Conservation (phyloP, 352 stramenopile species). For the Phytophthora sojae region DNA sequence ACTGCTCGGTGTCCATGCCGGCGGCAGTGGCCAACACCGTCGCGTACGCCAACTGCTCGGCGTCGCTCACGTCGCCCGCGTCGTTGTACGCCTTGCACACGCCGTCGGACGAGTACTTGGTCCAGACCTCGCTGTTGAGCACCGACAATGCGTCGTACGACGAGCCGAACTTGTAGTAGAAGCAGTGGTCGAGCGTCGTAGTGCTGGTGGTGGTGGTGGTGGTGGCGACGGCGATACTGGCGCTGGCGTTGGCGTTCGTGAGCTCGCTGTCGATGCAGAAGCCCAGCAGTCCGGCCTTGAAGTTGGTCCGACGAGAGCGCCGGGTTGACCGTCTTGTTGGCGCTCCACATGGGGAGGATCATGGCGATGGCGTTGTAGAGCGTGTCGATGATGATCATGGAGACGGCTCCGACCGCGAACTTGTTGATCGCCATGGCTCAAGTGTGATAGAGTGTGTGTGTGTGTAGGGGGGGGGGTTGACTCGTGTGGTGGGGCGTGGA, state of each 20-base stretch:
- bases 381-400: slow-evolving; percentile 25
- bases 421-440: slow-evolving; percentile 23
- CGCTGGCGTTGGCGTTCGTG: slow-evolving; percentile 20
- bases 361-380: slow-evolving; percentile 28
- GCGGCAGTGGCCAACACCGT: slow-evolving; percentile 45
- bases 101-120: slow-evolving; percentile 55
- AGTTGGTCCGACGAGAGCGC: slow-evolving; percentile 13
- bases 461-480: too few relatives aligned
- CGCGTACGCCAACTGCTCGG: slow-evolving; percentile 38
- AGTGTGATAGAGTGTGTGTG: not conserved
- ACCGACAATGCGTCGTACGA: slow-evolving; percentile 50
- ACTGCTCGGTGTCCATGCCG: slow-evolving; percentile 55
- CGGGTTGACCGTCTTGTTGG: slow-evolving; percentile 24
- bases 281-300: slow-evolving; percentile 25
- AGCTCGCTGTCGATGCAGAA: slow-evolving; percentile 61
- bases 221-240: too few relatives aligned
- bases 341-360: slow-evolving; percentile 28
- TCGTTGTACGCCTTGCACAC: slow-evolving; percentile 58
- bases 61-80: slow-evolving; percentile 38
- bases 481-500: not conserved
- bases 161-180: slow-evolving; percentile 67
- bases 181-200: slow-evolving; percentile 63
- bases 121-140: slow-evolving; percentile 35
- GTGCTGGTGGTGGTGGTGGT: too few relatives aligned
- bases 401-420: slow-evolving; percentile 22